Percentiles rank a stretch among this genome's conserved stretches.
phyloP scores from a whole-genome alignment of 2,329 filamentous ascomycete species.

The Endoconidiophora polonica region DNA sequence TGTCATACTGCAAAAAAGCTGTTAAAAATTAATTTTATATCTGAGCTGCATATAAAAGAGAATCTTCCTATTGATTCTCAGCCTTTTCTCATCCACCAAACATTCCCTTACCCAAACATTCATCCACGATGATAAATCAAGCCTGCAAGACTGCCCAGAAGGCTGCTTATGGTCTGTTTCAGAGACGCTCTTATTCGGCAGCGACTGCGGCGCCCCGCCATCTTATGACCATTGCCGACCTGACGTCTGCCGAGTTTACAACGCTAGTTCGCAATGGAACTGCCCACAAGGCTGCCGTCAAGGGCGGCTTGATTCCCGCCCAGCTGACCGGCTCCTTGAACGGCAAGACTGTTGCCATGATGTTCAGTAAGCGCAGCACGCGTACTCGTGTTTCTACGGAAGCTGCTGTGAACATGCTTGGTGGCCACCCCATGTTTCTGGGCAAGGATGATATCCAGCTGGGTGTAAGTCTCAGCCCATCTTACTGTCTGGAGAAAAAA shows the following conservation, averaged over 20 bases:
- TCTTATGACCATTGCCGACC: conserved; percentile 78
- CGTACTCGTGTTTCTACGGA: conserved; percentile 88
- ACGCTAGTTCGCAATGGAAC: conserved; percentile 70
- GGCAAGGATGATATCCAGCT: conserved; percentile 93
- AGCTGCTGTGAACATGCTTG: conserved; percentile 71
- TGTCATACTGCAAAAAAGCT: too few relatives aligned
- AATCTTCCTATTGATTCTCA: too few relatives aligned
- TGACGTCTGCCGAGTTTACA: conserved; percentile 63
- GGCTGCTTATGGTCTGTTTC: conserved; percentile 20
- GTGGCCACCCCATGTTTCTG: conserved; percentile 90
- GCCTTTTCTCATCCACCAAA: background rate
- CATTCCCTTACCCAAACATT: background rate
- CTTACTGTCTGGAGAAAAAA: background rate
- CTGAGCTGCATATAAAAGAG: too few relatives aligned
- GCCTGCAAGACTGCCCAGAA: conserved; percentile 21
- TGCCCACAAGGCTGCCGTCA: conserved; percentile 59
- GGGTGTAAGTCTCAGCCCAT: conserved; percentile 39
- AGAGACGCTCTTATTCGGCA: conserved; percentile 29
- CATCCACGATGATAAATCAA: conserved; percentile 20
- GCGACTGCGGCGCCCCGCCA: conserved; percentile 45
- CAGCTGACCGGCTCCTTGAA: conserved; percentile 45
- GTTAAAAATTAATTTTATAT: too few relatives aligned
- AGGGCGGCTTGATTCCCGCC: conserved; percentile 44
- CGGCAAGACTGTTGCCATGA: conserved; percentile 77
- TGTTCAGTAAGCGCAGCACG: conserved; percentile 93